Base-by-base conservation (phyloP, 2,329 filamentous ascomycete genomes). In the Blastomyces emzantsi region DNA sequence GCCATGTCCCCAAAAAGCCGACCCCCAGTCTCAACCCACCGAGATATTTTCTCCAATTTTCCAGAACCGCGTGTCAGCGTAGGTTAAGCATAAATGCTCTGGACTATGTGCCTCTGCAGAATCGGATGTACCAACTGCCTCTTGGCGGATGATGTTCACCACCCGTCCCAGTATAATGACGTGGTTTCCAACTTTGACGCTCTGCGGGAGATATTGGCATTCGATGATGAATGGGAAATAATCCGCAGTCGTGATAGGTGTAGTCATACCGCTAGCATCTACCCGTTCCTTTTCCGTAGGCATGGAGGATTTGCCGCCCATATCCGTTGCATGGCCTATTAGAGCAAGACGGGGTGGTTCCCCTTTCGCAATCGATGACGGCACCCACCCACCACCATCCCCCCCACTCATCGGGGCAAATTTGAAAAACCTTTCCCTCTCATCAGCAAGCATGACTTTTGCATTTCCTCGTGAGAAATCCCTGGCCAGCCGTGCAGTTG, bases 51-150 rank as follows among this genome's bases (percentile, higher is more conserved):
- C 67, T 0, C 76, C 76, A 72, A 78, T 77, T 62, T 72, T 73
- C 76, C 76, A 78, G 63, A 78, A 78, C 25, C 71, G 69, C 22
- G 76, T 77, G 66, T 78, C 74, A 11, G 75, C 76, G 69, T 78
- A 78, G 4, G 76, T 74, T 66, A 78, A 66, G 66, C 76, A 78
- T 43, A 78, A 63, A n/a, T 67, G 64, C 7, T 66, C 61, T 9
- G 63, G 41, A 4, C 43, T 62, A 25, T 67, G 63, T 2, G 43
- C 22, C 47, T 51, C 30, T n/a, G 57, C 52, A 51, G 15, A 17
- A 52, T 54, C 43, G 36, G n/a, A 30, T 60, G 36, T n/a, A 28
- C 64, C 28, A 30, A 33, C 36, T n/a, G 22, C 25, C 13, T 65
- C 39, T n/a, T 65, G 63, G 17, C 68, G 64, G 19, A 76, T 65